Evolutionary conservation across 768 basidiomycete genomes (phyloP).

Genomic region (Tylopilus intermedius): DNA sequence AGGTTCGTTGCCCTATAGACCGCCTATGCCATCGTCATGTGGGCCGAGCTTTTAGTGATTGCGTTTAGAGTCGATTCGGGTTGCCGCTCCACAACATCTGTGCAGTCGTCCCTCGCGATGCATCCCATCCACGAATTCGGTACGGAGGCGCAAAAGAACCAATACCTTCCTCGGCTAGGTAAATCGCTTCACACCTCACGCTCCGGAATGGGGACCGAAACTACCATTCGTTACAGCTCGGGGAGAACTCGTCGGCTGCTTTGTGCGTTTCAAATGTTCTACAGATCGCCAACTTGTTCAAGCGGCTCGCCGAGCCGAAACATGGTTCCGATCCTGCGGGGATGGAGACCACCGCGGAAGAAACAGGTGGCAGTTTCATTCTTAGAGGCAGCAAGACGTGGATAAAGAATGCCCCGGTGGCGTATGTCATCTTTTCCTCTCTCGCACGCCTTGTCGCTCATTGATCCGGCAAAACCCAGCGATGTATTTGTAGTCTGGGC

Average conservation of each 20-base stretch:
- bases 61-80: conserved; percentile 85
- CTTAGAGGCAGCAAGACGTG: conserved; percentile 94
- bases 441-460: conserved; percentile 4
- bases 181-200: conserved; percentile 11
- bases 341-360: conserved; percentile 93
- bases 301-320: conserved; percentile 96
- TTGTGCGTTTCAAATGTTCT: conserved; percentile 50
- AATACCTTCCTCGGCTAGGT: conserved; percentile 83
- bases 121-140: conserved; percentile 90
- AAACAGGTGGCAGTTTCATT: conserved; percentile 78
- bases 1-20: conserved; percentile 41
- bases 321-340: conserved; percentile 95
- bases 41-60: neutral
- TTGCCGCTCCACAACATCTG: conserved; percentile 90
- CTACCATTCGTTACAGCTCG: conserved; percentile 43
- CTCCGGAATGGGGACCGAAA: conserved; percentile 4
- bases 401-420: conserved; percentile 92
- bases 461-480: conserved; percentile 33
- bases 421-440: conserved; percentile 44
- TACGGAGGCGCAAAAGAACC: conserved; percentile 82
- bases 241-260: conserved; percentile 88
- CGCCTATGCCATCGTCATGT: neutral
- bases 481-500: conserved; percentile 95
- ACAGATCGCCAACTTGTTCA: neutral
- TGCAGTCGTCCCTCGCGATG: conserved; percentile 96